Conservation (phyloP, 106 monocot genomes). For the Vanilla planifolia region DNA sequence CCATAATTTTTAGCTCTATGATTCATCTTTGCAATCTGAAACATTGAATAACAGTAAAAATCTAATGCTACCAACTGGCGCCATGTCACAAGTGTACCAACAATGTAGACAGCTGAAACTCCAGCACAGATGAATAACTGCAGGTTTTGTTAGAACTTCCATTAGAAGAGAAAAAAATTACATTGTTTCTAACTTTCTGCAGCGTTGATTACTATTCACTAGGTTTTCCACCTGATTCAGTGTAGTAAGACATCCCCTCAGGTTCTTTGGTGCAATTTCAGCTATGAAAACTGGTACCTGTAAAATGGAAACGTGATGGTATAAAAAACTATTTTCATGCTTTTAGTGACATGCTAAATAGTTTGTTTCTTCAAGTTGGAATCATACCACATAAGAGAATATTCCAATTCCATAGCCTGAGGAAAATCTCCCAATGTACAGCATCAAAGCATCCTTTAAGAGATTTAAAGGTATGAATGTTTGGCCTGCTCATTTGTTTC, state of each 20-base stretch:
- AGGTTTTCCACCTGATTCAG: constrained; percentile 43
- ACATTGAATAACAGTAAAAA: constrained; percentile 7
- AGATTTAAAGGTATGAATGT: not conserved
- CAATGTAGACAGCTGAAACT: constrained; percentile 30
- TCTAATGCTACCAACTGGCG: constrained; percentile 34
- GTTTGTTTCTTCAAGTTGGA: not conserved
- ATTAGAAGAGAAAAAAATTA: not conserved
- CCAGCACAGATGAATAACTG: constrained; percentile 54
- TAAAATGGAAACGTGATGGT: not conserved
- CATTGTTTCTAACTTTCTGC: not conserved
- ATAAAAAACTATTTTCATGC: too few relatives aligned
- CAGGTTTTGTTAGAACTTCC: not conserved
- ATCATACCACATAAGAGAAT: constrained; percentile 51
- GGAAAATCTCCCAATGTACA: constrained; percentile 32
- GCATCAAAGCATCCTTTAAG: constrained; percentile 23
- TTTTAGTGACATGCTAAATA: not conserved
- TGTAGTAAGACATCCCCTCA: constrained; percentile 58
- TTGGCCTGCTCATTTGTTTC: not conserved
- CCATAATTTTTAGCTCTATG: not conserved
- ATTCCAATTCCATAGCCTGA: constrained; percentile 48
- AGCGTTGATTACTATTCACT: not conserved
- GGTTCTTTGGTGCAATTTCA: constrained; percentile 71
- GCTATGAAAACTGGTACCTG: constrained; percentile 72
- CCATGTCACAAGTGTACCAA: constrained; percentile 57
- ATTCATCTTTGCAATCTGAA: not conserved